Percentiles rank a stretch among this genome's conserved stretches.
phyloP scores from a whole-genome alignment of 176 grass and related monocot genomes.

The Oryza rufipogon region DNA sequence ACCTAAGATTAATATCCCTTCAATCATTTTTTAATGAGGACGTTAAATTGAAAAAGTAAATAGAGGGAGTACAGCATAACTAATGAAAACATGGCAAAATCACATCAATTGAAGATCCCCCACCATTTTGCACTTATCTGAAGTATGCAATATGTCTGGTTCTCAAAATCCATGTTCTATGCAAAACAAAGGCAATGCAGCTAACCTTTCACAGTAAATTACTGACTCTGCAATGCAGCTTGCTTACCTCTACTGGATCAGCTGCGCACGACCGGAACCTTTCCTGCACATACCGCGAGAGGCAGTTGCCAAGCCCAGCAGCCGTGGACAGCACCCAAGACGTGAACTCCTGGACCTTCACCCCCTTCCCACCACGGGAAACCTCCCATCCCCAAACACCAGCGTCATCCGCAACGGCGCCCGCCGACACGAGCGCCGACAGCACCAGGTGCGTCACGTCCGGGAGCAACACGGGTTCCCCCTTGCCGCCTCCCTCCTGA shows the following conservation, averaged over 20 bases:
- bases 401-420: constrained; percentile 56
- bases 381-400: constrained; percentile 61
- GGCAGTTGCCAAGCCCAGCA: constrained; percentile 54
- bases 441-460: constrained; percentile 65
- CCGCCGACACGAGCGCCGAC: constrained; percentile 64
- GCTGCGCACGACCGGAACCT: constrained; percentile 42
- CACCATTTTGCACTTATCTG: not conserved
- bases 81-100: not conserved
- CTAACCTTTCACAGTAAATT: not conserved
- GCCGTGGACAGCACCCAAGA: constrained; percentile 67
- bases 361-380: constrained; percentile 49
- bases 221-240: constrained; percentile 4
- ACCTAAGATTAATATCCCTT: not conserved
- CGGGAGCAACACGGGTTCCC: constrained; percentile 54
- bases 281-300: constrained; percentile 67
- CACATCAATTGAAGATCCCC: not conserved
- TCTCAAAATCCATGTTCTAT: not conserved
- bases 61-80: not conserved
- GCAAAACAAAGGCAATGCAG: not conserved
- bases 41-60: too few species aligned
- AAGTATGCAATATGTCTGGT: not conserved
- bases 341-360: constrained; percentile 70
- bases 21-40: too few species aligned
- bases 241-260: constrained; percentile 61
- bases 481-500: constrained; percentile 18